Evolutionary conservation across 768 basidiomycete genomes (phyloP).

Genomic region (Rhodotorula babjevae): DNA sequence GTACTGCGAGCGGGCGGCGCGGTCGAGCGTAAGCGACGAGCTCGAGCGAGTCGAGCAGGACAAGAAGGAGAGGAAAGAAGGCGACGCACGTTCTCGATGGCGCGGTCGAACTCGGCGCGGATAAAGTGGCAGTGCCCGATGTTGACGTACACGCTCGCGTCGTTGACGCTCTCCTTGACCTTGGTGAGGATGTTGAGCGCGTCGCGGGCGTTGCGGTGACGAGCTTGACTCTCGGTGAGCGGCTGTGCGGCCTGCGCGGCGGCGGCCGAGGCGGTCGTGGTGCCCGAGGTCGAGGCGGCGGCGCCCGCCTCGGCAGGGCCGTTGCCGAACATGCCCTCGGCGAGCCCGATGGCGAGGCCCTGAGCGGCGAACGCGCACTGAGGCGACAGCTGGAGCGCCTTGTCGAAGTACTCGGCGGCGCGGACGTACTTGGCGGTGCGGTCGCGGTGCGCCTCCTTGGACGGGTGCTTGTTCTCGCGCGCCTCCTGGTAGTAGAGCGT

Average conservation of each 20-base stretch:
- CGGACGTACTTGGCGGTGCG: constrained; percentile 71
- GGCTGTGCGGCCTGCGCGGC: constrained; percentile 20
- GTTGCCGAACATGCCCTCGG: constrained; percentile 79
- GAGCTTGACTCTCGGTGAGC: constrained; percentile 61
- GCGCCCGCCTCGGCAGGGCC: constrained; percentile 12
- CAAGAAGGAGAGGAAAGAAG: not conserved
- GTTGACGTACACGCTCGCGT: constrained; percentile 85
- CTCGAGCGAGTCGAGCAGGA: not conserved
- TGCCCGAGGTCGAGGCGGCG: constrained; percentile 22
- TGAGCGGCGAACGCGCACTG: constrained; percentile 88
- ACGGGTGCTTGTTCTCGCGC: constrained; percentile 56
- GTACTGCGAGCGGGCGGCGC: constrained; percentile 56
- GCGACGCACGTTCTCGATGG: constrained; percentile 78
- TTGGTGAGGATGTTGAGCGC: constrained; percentile 85
- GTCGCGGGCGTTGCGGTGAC: constrained; percentile 69
- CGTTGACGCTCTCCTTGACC: constrained; percentile 75
- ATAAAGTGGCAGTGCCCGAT: constrained; percentile 94
- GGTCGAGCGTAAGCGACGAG: not conserved
- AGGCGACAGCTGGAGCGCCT: constrained; percentile 77
- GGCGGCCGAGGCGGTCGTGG: not conserved
- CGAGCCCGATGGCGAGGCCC: constrained; percentile 86
- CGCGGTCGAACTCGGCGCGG: constrained; percentile 88
- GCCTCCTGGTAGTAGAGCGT: constrained; percentile 81
- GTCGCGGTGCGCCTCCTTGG: constrained; percentile 57
- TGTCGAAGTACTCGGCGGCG: constrained; percentile 86